Evolutionary conservation across 75 land plant genomes (phyloP).

Genomic region (Pinus taeda): DNA sequence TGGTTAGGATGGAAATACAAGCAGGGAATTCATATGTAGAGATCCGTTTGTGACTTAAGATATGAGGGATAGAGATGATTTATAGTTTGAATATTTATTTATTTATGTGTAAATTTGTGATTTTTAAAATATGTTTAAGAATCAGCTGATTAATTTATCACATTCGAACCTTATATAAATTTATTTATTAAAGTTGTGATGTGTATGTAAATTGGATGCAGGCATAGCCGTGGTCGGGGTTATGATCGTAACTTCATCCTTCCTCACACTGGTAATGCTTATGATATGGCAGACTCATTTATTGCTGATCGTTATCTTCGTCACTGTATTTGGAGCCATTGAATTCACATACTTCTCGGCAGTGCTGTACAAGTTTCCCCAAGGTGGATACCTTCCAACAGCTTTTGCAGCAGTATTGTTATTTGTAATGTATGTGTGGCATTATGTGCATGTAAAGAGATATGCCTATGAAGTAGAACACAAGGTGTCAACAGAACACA

Average conservation of each 20-base stretch:
- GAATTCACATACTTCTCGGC: constrained; percentile 7
- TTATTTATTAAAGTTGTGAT: no score
- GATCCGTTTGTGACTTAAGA: no score
- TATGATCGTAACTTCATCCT: constrained; percentile 27
- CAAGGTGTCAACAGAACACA: constrained; percentile 34
- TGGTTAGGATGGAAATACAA: no score
- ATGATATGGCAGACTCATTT: constrained; percentile 40
- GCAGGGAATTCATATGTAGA: no score
- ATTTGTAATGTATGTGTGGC: constrained; percentile 61
- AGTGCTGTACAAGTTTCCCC: background rate
- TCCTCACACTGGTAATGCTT: constrained; percentile 32
- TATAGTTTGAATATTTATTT: no score
- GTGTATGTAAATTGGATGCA: constrained; percentile 3
- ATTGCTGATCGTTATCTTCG: constrained; percentile 12
- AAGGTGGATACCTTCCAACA: constrained; percentile 72
- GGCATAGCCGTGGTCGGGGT: constrained; percentile 44
- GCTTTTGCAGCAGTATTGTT: constrained; percentile 42
- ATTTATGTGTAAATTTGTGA: no score
- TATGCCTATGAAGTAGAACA: constrained; percentile 46
- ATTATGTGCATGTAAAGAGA: constrained; percentile 39
- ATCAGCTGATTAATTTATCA: no score
- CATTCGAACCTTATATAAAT: no score
- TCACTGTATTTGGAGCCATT: constrained; percentile 20
- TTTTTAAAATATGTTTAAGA: no score
- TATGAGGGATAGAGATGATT: no score